Conservation (phyloP, 2,329 filamentous ascomycete species). For the Thelonectria discophora region DNA sequence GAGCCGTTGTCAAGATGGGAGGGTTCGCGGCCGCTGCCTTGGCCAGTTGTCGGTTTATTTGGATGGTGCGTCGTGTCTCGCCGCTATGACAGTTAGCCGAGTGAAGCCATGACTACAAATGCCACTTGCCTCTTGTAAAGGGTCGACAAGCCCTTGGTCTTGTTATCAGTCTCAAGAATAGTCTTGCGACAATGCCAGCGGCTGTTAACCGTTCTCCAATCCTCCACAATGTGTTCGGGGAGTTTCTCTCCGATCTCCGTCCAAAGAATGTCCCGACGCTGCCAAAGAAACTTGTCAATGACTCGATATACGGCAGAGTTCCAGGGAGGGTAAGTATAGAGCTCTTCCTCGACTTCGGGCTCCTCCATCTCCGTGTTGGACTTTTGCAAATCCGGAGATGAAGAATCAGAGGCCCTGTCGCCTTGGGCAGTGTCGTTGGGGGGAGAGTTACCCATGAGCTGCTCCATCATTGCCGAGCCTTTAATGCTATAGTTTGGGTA, state of each 20-base stretch:
- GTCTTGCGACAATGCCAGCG: background rate
- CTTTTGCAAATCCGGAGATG: background rate
- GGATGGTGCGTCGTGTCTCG: background rate
- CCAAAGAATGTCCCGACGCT: background rate
- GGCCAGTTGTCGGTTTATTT: background rate
- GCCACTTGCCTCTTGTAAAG: background rate
- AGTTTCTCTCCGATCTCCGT: background rate
- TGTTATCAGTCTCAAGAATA: background rate
- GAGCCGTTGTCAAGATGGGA: no score
- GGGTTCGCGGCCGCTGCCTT: no score
- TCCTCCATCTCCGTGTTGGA: no score
- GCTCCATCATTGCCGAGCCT: background rate
- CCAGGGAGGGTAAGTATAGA: background rate
- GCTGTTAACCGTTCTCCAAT: background rate
- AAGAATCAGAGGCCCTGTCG: background rate
- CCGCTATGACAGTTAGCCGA: background rate
- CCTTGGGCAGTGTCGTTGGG: background rate
- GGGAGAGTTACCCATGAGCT: background rate
- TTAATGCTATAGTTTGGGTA: background rate
- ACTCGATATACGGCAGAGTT: background rate
- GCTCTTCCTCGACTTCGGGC: background rate
- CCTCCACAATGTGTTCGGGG: background rate
- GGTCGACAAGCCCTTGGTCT: background rate
- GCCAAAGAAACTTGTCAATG: background rate
- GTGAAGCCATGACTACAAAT: background rate